Evolutionary conservation across 345 rosid species (phyloP).

Genomic region (Euphorbia tirucalli): DNA sequence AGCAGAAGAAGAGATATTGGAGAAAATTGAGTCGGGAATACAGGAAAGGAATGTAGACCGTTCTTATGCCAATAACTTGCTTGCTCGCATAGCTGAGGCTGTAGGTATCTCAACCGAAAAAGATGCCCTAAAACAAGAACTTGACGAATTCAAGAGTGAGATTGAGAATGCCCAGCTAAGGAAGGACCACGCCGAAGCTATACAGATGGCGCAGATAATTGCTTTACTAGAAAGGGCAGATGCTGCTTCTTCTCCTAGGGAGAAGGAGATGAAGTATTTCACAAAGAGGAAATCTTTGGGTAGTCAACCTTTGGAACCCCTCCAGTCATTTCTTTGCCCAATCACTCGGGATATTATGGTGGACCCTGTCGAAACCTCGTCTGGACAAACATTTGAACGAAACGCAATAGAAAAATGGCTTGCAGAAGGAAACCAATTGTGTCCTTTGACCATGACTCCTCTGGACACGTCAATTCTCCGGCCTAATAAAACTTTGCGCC

Average conservation of each 20-base stretch:
- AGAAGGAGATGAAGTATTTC: conserved; percentile 55
- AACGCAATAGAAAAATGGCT: conserved; percentile 66
- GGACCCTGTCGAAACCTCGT: conserved; percentile 75
- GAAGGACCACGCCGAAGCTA: conserved; percentile 66
- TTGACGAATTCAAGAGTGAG: conserved; percentile 63
- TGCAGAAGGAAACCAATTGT: conserved; percentile 50
- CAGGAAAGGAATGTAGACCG: conserved; percentile 60
- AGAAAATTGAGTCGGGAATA: conserved; percentile 63
- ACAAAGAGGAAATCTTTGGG: conserved; percentile 57
- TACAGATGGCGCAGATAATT: conserved; percentile 76
- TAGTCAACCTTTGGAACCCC: conserved; percentile 59
- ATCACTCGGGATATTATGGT: conserved; percentile 64
- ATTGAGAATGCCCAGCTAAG: conserved; percentile 54
- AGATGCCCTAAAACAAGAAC: conserved; percentile 46
- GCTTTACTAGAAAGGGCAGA: conserved; percentile 69
- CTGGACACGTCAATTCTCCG: conserved; percentile 53
- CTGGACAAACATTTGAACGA: conserved; percentile 75
- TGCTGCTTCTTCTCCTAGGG: conserved; percentile 53
- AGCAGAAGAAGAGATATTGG: conserved; percentile 61
- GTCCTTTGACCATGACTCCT: conserved; percentile 58
- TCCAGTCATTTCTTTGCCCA: conserved; percentile 66
- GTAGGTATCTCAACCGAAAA: conserved; percentile 56
- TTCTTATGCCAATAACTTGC: conserved; percentile 54
- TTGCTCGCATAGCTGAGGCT: conserved; percentile 54
- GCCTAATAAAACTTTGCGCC: conserved; percentile 64